These are phyloP conservation scores for Zygoascus ofunaensis DNA, from an alignment of 805 yeast species.

Conservation along the genomic window DNA sequence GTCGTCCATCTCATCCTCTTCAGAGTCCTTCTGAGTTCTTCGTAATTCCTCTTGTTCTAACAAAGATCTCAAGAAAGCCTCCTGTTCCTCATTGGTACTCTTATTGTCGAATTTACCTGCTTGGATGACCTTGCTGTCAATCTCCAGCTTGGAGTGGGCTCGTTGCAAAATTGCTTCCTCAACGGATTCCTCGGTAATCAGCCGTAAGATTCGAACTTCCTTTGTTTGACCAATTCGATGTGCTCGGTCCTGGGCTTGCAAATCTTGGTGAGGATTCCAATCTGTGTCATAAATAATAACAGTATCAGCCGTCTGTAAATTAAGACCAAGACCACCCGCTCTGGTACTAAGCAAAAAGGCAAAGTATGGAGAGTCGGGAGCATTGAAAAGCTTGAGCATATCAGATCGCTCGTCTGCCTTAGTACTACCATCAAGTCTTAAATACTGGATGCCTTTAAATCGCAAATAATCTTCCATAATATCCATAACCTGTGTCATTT, in stretches of 20 bases:
- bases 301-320: constrained; percentile 94
- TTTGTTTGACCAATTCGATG: constrained; percentile 98
- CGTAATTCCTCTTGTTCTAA: constrained; percentile 73
- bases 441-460: constrained; percentile 58
- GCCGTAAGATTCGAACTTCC: constrained; percentile 85
- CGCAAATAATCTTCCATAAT: constrained; percentile 94
- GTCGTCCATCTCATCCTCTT: constrained; percentile 62
- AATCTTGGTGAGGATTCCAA: constrained; percentile 99
- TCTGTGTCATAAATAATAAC: constrained; percentile 96
- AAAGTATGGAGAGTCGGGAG: constrained; percentile 74
- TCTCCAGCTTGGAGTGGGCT: constrained; percentile 86
- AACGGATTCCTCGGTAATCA: constrained; percentile 85
- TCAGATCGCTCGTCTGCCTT: constrained; percentile 93
- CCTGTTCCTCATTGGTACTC: constrained; percentile 94
- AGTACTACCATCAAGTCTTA: constrained; percentile 91
- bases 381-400: constrained; percentile 71
- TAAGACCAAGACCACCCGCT: constrained; percentile 97
- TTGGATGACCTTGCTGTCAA: constrained; percentile 96
- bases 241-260: constrained; percentile 98
- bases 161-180: constrained; percentile 90
- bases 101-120: constrained; percentile 98
- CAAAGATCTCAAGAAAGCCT: constrained; percentile 79
- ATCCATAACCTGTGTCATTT: constrained; percentile 98
- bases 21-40: constrained; percentile 41
- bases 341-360: constrained; percentile 86